phyloP scores from a whole-genome alignment of 371 early-diverging fungal species.

The Actinomortierella wolfii region DNA sequence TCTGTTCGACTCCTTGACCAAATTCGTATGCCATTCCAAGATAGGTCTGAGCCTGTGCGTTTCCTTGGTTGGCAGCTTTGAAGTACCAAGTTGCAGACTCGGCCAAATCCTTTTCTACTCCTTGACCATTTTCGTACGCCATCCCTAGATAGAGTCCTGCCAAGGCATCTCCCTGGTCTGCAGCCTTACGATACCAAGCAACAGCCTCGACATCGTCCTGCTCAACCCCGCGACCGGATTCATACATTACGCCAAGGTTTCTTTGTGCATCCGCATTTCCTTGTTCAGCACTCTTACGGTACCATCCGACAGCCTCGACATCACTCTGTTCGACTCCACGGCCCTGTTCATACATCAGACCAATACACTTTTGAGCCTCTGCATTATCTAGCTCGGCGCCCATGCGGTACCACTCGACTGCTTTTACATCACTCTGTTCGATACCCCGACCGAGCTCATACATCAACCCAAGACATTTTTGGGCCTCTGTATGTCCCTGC shows the following conservation, averaged over 20 bases:
- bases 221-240: conserved; percentile 69
- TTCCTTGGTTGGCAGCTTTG: conserved; percentile 60
- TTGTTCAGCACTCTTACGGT: conserved; percentile 52
- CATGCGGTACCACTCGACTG: conserved; percentile 16
- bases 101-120: conserved; percentile 54
- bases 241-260: conserved; percentile 76
- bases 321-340: conserved; percentile 62
- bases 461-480: conserved; percentile 9
- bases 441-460: too few species aligned
- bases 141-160: too few species aligned
- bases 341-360: too few species aligned
- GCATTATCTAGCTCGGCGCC: conserved; percentile 52
- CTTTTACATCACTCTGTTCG: too few species aligned
- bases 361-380: conserved; percentile 64
- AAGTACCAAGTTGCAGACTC: conserved; percentile 68
- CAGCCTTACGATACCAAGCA: conserved; percentile 45
- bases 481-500: conserved; percentile 9
- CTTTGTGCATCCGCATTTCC: conserved; percentile 64
- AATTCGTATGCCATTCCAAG: conserved; percentile 63
- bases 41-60: conserved; percentile 71
- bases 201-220: conserved; percentile 56
- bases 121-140: too few species aligned
- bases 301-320: conserved; percentile 60
- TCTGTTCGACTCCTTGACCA: too few species aligned
- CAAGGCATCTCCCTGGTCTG: too few species aligned